Conservation (phyloP, 202 grass and related monocot species). For the Setaria italica region DNA sequence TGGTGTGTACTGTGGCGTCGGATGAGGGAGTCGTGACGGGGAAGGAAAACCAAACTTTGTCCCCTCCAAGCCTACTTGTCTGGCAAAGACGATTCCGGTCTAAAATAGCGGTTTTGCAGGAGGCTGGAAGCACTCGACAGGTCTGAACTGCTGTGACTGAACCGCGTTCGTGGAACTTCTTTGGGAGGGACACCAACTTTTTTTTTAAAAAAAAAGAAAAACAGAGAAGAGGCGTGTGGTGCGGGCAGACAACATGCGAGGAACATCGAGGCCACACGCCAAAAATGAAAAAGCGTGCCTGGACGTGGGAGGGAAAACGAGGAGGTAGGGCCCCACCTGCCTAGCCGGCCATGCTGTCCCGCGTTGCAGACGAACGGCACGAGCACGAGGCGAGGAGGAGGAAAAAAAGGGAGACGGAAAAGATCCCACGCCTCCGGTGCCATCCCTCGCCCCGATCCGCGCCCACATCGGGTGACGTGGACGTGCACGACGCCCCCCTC, state of each 20-base stretch:
- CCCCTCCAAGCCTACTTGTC: neutral
- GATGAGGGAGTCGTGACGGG: neutral
- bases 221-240: neutral
- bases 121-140: too few species aligned
- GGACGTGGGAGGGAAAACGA: neutral
- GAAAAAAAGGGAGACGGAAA: neutral
- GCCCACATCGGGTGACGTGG: constrained; percentile 17
- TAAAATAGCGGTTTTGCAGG: too few species aligned
- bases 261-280: neutral
- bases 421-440: neutral
- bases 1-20: neutral
- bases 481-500: neutral
- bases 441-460: neutral
- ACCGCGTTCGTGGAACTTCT: too few species aligned
- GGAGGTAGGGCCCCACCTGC: neutral
- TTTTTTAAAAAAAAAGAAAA: neutral
- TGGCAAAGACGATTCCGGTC: neutral
- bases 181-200: too few species aligned
- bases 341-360: neutral
- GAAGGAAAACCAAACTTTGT: neutral
- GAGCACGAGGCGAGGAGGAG: neutral
- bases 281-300: neutral
- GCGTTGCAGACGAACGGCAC: neutral
- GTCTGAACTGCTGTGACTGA: neutral
- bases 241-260: neutral